Conservation (phyloP, 2,329 filamentous ascomycete species). For the Onygenales sp. region DNA sequence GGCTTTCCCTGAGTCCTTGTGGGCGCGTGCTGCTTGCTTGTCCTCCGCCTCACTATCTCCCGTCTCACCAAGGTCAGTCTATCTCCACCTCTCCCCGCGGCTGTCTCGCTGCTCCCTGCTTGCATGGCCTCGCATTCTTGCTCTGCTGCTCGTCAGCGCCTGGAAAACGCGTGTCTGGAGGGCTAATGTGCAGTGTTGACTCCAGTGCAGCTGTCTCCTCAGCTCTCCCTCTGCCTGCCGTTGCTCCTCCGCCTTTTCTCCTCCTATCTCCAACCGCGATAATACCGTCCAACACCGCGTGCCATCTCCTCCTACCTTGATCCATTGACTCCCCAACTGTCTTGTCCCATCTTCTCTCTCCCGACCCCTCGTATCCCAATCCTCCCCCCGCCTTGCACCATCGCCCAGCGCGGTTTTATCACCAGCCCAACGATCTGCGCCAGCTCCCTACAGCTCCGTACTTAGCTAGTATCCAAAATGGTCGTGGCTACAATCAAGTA, state of each 20-base stretch:
- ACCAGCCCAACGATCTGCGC: conserved; percentile 1
- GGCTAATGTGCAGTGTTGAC: neutral
- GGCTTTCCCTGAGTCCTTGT: conserved; percentile 8
- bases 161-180: neutral
- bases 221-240: neutral
- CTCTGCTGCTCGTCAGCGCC: neutral
- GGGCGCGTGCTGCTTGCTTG: conserved; percentile 9
- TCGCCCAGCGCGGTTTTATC: conserved; percentile 3
- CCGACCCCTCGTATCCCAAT: conserved; percentile 4
- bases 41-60: neutral
- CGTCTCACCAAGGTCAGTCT: conserved; percentile 3
- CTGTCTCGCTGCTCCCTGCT: neutral
- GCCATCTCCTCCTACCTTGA: neutral
- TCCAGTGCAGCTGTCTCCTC: neutral
- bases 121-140: neutral
- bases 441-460: neutral
- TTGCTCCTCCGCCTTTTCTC: neutral
- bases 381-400: conserved; percentile 5
- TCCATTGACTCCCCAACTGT: neutral
- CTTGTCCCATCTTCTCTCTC: neutral
- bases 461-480: conserved; percentile 30
- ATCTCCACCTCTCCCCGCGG: neutral
- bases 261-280: neutral
- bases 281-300: neutral
- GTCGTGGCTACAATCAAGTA: conserved; percentile 58